Evolutionary conservation across 2,329 filamentous ascomycete genomes (phyloP), one percentile per base, ranked within the genome.

Genomic region (Talaromyces sp.): DNA sequence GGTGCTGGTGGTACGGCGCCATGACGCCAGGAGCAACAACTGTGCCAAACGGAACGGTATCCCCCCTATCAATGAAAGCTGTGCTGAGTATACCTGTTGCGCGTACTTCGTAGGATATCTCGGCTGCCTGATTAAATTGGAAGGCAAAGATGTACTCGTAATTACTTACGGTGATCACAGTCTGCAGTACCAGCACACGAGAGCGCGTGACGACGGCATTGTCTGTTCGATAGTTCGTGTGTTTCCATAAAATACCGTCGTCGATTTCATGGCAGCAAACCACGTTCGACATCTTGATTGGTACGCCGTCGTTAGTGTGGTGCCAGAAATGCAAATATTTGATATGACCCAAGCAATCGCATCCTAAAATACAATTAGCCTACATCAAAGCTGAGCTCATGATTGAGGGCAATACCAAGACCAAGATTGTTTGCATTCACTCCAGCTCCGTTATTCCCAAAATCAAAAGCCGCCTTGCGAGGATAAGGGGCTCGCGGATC

Each of bases 121-220:
- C 88, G 84, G 54, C 54, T 18, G 50, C 88, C 9, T 57, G 54
- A 35, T 39, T 0, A 64, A 90, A 85, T 65, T 85, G 83, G 73
- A 82, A 89, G 1, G 83, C 82, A 63, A 89, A 84, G 44, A 89
- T 82, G 69, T 90, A 90, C 69, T 90, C 87, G 76, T 90, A 90
- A 75, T 90, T 90, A 21, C 84, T 84, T 1, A 89, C 81, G 0
- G 87, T 90, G 66, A 87, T 84, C 72, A 89, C 86, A 69, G 84
- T 87, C 67, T 90, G 87, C 2, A 90, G 73, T 0, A 90, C 86
- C 2, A 90, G 79, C 67, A 88, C 83, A 0, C 87, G 82, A 63
- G 82, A 79, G 7, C 88, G 80, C 0, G 84, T 84, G 0, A 89
- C 84, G 1, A 84, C 86, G 1, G 87, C 86, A 9, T 85, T 80